Evolutionary conservation across 2,329 filamentous ascomycete species (phyloP).

Genomic region (Colletotrichum sp.): DNA sequence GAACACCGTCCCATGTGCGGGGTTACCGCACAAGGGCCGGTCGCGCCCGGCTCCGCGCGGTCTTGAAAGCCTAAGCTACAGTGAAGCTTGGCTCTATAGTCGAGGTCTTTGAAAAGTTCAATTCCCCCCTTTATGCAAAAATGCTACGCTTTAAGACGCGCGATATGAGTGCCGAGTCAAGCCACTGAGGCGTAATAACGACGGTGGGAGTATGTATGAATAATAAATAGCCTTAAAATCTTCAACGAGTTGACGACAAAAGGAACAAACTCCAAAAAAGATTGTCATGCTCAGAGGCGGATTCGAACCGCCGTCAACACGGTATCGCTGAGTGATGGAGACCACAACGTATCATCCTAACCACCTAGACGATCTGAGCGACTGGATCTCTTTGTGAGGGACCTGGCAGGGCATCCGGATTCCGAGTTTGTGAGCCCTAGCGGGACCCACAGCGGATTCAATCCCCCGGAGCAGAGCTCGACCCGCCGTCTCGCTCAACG

Average conservation of each 20-base stretch:
- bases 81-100: neutral
- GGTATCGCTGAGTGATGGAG: slow-evolving; percentile 10
- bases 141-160: neutral
- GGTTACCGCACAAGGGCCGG: neutral
- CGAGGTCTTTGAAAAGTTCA: neutral
- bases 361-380: slow-evolving; percentile 21
- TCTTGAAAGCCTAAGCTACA: fast-evolving
- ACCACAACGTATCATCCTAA: slow-evolving; percentile 23
- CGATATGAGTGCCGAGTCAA: neutral
- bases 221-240: neutral
- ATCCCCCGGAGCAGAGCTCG: neutral
- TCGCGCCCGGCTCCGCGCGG: neutral
- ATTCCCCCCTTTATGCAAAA: fast-evolving
- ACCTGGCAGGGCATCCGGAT: fast-evolving
- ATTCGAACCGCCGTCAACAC: slow-evolving; percentile 23
- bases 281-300: slow-evolving; percentile 8
- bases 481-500: too few species aligned
- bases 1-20: neutral
- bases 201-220: neutral
- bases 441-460: neutral
- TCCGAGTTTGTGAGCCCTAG: neutral
- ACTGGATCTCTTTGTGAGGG: neutral
- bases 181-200: neutral
- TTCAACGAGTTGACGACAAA: neutral
- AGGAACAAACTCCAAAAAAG: neutral